These are phyloP conservation scores for Metrosideros polymorpha DNA, from an alignment of 441 rosid genomes.

Conservation along the genomic window DNA sequence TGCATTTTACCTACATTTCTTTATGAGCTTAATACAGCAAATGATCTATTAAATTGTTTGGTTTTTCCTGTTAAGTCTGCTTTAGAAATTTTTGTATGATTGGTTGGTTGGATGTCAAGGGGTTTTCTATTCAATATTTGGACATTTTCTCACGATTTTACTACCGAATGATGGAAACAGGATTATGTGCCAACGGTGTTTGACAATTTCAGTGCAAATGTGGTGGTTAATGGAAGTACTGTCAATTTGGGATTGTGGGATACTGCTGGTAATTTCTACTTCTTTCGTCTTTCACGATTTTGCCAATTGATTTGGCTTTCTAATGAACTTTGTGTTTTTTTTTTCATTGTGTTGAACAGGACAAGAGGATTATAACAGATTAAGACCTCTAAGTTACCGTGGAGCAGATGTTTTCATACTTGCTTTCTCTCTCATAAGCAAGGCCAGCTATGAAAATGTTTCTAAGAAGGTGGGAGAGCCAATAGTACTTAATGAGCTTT, in stretches of 20 bases:
- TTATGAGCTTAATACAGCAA: neutral
- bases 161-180: neutral
- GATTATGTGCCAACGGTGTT: slow-evolving; percentile 16
- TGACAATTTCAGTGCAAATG: slow-evolving; percentile 18
- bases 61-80: neutral
- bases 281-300: neutral
- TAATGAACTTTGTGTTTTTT: neutral
- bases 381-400: slow-evolving; percentile 4
- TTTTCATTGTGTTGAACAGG: neutral
- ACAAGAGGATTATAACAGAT: slow-evolving; percentile 3
- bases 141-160: neutral
- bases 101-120: neutral
- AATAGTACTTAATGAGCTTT: neutral
- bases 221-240: slow-evolving; percentile 12
- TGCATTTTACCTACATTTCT: neutral
- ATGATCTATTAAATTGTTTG: neutral
- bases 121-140: neutral
- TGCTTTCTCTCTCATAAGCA: slow-evolving; percentile 8
- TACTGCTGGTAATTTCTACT: slow-evolving; percentile 10
- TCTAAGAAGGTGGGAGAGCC: slow-evolving; percentile 1
- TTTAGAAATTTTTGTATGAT: neutral
- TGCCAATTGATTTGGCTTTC: neutral
- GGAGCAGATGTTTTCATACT: slow-evolving; percentile 4
- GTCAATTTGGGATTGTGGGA: slow-evolving; percentile 16
- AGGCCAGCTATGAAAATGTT: slow-evolving; percentile 4